phyloP scores from a whole-genome alignment of 75 land plant species.

The Sequoiadendron giganteum region DNA sequence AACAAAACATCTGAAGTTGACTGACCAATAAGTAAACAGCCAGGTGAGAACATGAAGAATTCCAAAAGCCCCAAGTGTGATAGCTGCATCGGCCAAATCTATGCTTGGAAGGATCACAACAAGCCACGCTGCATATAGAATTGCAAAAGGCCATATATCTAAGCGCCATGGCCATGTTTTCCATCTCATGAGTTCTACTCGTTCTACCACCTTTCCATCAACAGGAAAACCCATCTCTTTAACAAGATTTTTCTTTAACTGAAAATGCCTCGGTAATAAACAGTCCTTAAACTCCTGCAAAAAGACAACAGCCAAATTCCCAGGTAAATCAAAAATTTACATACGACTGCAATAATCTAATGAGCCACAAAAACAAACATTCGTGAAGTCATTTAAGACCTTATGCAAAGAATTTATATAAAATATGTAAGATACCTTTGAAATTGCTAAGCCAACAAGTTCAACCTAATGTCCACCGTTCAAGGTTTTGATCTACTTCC shows the following conservation, averaged over 20 bases:
- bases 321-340: not conserved
- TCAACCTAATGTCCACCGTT: not conserved
- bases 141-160: constrained; percentile 90
- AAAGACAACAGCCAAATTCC: not conserved
- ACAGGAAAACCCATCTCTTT: constrained; percentile 52
- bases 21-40: constrained; percentile 95
- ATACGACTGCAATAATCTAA: not conserved
- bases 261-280: not conserved
- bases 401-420: not conserved
- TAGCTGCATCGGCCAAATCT: constrained; percentile 68
- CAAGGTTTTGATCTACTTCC: not conserved
- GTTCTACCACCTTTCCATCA: constrained; percentile 84
- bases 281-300: not conserved
- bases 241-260: not conserved
- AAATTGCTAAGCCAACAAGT: not conserved
- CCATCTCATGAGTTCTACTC: constrained; percentile 74
- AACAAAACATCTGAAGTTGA: constrained; percentile 82
- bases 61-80: constrained; percentile 61
- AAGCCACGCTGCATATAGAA: constrained; percentile 65
- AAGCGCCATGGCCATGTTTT: constrained; percentile 66
- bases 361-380: not conserved
- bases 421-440: not conserved
- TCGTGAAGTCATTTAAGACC: not conserved
- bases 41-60: constrained; percentile 66
- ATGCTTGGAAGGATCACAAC: constrained; percentile 51